Evolutionary conservation across 1,284 basidiomycete genomes (phyloP), one percentile per base, ranked within the genome.

Genomic region (Phellopilus nigrolimitatus): DNA sequence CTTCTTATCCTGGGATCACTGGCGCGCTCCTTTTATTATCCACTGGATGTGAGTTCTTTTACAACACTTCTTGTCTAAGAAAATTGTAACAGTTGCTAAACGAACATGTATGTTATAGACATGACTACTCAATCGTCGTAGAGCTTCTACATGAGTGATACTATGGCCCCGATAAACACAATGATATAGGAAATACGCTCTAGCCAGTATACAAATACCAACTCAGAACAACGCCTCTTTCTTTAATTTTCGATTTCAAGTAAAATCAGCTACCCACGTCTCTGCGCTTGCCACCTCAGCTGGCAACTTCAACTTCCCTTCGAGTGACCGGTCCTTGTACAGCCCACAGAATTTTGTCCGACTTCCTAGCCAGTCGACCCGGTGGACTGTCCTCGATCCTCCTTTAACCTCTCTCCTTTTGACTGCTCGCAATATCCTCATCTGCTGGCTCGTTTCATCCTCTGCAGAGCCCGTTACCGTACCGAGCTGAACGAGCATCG

Each of bases 331-430:
- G 45, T 47, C 45, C 15, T 27, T 47, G 21, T 37, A 47, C 33
- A 47, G n/a, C 17, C 45, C 45, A 15, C 31, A 37, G 22, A 47
- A 47, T 21, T 36, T 37, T 24, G 45, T 37, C 21, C 36, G 17
- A 10, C 36, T 36, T 27, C 45, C 45, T 13, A 47, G 24, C 45
- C 45, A 47, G 24, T 47, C 45, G 25, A 47, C 34, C 21, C 45
- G 15, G 13, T 33, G 33, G 37, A 36, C 17, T 24, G 12, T 24
- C 30, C 25, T 30, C 19, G 15, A 7, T 37, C n/a, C 34, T 13
- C 34, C 34, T 37, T 37, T 31, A 17, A 10, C 42, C 12, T 33
- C 24, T 19, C 45, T 19, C 28, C 45, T 17, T 3, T 22, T 8
- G 6, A 21, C 33, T 3, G 45, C 45, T 7, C 45, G 31, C 19